Evolutionary conservation across 179 eudicot genomes (phyloP), one percentile per base, ranked within the genome.

Genomic region (Dionaea muscipula): DNA sequence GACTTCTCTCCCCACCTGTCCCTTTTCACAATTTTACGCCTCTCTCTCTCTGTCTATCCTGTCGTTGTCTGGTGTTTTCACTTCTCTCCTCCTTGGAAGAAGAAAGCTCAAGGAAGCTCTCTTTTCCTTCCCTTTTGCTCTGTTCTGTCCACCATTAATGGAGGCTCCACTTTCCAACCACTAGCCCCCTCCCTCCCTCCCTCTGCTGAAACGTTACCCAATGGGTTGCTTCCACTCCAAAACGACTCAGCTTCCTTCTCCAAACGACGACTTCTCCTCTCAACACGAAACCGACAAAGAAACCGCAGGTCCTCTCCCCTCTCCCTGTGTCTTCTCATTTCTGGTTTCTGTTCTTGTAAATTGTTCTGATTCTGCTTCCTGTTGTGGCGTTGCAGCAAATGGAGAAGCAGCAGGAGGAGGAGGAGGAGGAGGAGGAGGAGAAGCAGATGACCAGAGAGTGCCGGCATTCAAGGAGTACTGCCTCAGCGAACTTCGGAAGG

Each of bases 171-270:
- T 15, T 14, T 9, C 13, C 43, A 11, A 0, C 43, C 15, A 39
- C 35, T 31, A 31, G 35, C 10, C 35, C 10, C 35, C 35, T 31
- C 35, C 10, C 35, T 31, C 8, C 10, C 8, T 31, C 8, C 35
- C 10, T 6, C n/a, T 43, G 47, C 22, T 43, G 22, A n/a, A 13
- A 3, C 33, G 9, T 4, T 6, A 13, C 18, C 19, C 28, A 18
- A 85, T 88, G 94, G 96, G 96, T 76, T 88, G 96, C 78, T 78
- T 85, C 45, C 96, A 85, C 87, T 88, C 96, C 85, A 88, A 85
- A 78, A 88, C 96, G 60, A 81, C 77, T 39, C 85, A 73, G 65
- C 77, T 88, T 45, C 74, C 79, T 64, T 80, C 91, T 20, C 80
- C 79, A 44, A 86, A 81, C 71, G 20, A 16, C 22, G 79, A 76